Percentiles rank a stretch among this genome's conserved stretches.
phyloP scores from a whole-genome alignment of 345 rosid genomes.

The Lepidium aucheri region DNA sequence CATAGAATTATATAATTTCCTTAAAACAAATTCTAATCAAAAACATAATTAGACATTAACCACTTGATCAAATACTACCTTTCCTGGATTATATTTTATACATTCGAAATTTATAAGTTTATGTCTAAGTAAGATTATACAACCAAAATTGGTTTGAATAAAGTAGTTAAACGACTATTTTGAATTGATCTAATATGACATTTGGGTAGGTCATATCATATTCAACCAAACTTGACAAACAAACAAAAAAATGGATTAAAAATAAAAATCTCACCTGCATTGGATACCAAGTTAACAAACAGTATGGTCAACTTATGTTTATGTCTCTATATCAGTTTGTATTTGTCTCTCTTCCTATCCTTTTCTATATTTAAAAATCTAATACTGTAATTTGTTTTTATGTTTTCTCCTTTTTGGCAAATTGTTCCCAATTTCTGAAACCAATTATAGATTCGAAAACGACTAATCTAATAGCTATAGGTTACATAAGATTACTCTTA shows the following conservation, averaged over 20 bases:
- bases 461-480: neutral
- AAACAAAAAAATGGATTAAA: neutral
- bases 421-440: neutral
- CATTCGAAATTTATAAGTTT: too few relatives aligned
- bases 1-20: too few relatives aligned
- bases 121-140: too few relatives aligned
- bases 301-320: constrained; percentile 28
- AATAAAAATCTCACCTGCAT: constrained; percentile 12
- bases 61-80: too few relatives aligned
- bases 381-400: neutral
- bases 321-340: constrained; percentile 15
- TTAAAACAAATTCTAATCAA: too few relatives aligned
- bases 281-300: constrained; percentile 28
- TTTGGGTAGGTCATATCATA: constrained; percentile 5
- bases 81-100: too few relatives aligned
- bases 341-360: constrained; percentile 9
- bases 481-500: neutral
- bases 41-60: too few relatives aligned
- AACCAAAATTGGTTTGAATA: too few relatives aligned
- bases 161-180: too few relatives aligned
- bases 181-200: neutral
- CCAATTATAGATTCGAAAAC: neutral
- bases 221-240: neutral
- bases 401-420: neutral
- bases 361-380: neutral